Conservation (phyloP, 202 grass and related monocot species). For the Cymbopogon flexuosus region DNA sequence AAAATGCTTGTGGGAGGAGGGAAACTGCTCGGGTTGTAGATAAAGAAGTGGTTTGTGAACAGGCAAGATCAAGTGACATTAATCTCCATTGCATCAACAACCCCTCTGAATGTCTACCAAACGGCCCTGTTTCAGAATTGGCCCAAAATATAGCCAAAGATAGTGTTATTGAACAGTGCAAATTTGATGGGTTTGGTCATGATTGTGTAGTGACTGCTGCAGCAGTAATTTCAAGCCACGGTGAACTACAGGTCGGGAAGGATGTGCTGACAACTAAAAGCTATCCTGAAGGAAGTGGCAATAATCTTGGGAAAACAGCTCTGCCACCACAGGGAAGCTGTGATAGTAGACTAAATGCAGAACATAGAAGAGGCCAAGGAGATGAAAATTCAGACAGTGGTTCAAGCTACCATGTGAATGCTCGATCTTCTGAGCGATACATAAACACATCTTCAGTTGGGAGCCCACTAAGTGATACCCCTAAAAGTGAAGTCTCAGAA, state of each 20-base stretch:
- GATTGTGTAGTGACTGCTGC: neutral
- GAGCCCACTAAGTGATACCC: conserved; percentile 43
- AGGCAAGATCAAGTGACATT: conserved; percentile 30
- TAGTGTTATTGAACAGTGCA: neutral
- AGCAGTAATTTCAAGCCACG: conserved; percentile 7
- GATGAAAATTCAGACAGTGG: conserved; percentile 36
- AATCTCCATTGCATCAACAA: conserved; percentile 13
- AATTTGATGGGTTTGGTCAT: neutral
- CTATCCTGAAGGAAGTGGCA: conserved; percentile 16
- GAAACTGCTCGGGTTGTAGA: conserved; percentile 17
- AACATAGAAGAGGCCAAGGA: conserved; percentile 27
- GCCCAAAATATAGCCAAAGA: conserved; percentile 14
- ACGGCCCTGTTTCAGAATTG: conserved; percentile 3
- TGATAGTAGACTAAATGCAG: conserved; percentile 20
- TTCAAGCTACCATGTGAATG: conserved; percentile 31
- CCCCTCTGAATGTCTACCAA: conserved; percentile 9
- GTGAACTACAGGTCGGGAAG: conserved; percentile 14
- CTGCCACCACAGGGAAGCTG: conserved; percentile 21
- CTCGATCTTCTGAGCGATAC: conserved; percentile 18
- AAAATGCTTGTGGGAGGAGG: conserved; percentile 20
- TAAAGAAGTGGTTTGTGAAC: conserved; percentile 32
- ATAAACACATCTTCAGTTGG: conserved; percentile 34
- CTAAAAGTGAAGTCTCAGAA: conserved; percentile 46
- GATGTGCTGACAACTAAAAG: conserved; percentile 22
- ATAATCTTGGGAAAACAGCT: conserved; percentile 19